A percentile compares a stretch with the other conserved stretches of the same genome.
phyloP scores from a whole-genome alignment of 2,329 filamentous ascomycete genomes.

The Akanthomyces dipterigenus region DNA sequence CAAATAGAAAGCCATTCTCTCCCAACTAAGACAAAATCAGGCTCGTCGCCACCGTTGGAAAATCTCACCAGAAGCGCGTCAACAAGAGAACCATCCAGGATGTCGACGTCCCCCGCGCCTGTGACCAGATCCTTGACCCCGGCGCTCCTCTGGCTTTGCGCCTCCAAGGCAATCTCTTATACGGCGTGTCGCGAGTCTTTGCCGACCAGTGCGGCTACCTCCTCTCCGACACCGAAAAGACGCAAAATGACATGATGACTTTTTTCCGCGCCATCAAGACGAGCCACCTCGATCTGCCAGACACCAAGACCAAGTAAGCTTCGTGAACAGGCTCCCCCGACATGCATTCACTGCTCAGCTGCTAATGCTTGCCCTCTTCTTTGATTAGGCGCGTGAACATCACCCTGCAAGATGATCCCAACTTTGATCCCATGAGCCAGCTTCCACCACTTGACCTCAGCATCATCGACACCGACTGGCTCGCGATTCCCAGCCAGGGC shows the following conservation, averaged over 20 bases:
- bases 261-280: slow-evolving; percentile 50
- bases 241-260: slow-evolving; percentile 64
- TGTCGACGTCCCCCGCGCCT: slow-evolving; percentile 81
- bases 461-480: slow-evolving; percentile 27
- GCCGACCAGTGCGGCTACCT: slow-evolving; percentile 83
- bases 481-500: slow-evolving; percentile 29
- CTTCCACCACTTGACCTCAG: slow-evolving; percentile 30
- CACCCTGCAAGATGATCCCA: slow-evolving; percentile 72
- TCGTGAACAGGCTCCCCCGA: background rate
- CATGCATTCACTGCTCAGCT: background rate
- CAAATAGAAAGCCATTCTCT: background rate
- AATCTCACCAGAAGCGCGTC: slow-evolving; percentile 63
- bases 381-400: slow-evolving; percentile 64
- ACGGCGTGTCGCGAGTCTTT: slow-evolving; percentile 79
- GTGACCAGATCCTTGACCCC: slow-evolving; percentile 74
- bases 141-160: slow-evolving; percentile 84
- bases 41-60: slow-evolving; percentile 86
- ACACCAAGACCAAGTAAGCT: slow-evolving; percentile 63
- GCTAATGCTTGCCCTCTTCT: background rate
- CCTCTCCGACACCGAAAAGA: slow-evolving; percentile 69
- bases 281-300: slow-evolving; percentile 60
- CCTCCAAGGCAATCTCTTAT: slow-evolving; percentile 82
- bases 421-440: slow-evolving; percentile 45
- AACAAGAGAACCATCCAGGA: slow-evolving; percentile 81
- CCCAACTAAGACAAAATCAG: slow-evolving; percentile 37